Evolutionary conservation across 2,329 filamentous ascomycete genomes (phyloP), one percentile per base, ranked within the genome.

Genomic region (Drechslerella stenobrocha): DNA sequence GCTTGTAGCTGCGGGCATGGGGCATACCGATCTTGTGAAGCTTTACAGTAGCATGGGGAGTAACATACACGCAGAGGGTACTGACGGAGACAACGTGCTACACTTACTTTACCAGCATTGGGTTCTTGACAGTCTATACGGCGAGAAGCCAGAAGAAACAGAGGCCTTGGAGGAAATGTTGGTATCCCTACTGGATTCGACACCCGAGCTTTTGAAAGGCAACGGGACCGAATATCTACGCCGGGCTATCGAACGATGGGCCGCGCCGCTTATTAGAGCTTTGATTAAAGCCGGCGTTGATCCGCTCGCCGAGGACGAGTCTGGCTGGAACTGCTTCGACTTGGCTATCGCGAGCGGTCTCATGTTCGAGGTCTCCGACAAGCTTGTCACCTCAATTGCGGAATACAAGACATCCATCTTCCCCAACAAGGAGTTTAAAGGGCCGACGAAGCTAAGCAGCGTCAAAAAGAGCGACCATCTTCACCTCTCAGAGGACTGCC

Each of bases 271-370:
- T 11, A 42, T 51, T 3, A 35, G 30, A 23, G 53, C 48, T 1
- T 20, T 66, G 18, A n/a, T 66, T 8, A 44, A 66, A 28, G 53
- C 50, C 2, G 61, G 61, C 13, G 44, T 59, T 5, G 37, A 48
- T 15, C 37, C 48, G 13, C 40, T 66, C 13, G 32, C n/a, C 26
- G 53, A 59, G 18, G 61, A 66, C 30, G 53, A 58, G 30, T 24
- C 30, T 7, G 61, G 61, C 3, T 66, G 61, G 61, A 66, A 50
- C 42, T 52, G 28, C 20, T 11, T 66, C 8, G 61, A 66, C 22
- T 11, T 58, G 2, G 61, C 53, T 3, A 53, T 66, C 6, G 48
- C 20, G 23, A 34, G n/a, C 6, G 11, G 24, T 1, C 18, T 66
- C 9, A 24, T 15, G 3, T n/a, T 52, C 18, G 23, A 42, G 20